phyloP scores from a whole-genome alignment of 139 green algal genomes.

The Chloropicon primus region DNA sequence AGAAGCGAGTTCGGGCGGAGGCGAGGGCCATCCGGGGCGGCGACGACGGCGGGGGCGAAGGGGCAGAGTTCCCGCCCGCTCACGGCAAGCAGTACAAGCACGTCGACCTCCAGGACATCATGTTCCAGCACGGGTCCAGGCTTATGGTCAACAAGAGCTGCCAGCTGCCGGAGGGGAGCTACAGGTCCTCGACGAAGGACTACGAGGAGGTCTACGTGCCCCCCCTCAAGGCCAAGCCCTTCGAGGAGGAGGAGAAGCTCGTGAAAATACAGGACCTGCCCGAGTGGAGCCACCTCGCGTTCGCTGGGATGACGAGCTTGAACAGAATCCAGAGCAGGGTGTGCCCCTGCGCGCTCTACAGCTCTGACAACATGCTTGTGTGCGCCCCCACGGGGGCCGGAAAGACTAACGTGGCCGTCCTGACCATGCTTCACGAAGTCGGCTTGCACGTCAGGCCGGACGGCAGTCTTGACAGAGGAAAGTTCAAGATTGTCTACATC shows the following conservation, averaged over 20 bases:
- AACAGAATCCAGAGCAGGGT: conserved; percentile 80
- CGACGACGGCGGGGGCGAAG: conserved; percentile 12
- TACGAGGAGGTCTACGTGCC: conserved; percentile 97
- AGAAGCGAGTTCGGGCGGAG: conserved; percentile 81
- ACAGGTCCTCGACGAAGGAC: conserved; percentile 65
- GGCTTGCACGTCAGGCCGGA: conserved; percentile 58
- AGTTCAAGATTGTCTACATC: conserved; percentile 97
- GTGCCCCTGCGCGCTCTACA: conserved; percentile 51
- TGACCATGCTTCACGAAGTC: conserved; percentile 84
- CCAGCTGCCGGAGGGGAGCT: conserved; percentile 61
- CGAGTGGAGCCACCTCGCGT: conserved; percentile 78
- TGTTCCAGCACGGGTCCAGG: conserved; percentile 60
- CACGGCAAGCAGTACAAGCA: conserved; percentile 14
- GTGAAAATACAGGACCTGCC: conserved; percentile 66
- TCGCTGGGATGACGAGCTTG: conserved; percentile 72
- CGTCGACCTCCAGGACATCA: conserved; percentile 75
- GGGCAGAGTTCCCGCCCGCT: conserved; percentile 15
- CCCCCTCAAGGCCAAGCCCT: conserved; percentile 82
- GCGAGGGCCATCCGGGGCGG: conserved; percentile 52
- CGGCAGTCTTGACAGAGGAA: conserved; percentile 62
- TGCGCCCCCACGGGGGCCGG: conserved; percentile 75
- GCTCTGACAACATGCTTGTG: conserved; percentile 87
- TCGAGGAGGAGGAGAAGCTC: conserved; percentile 37
- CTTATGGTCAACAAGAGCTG: conserved; percentile 82
- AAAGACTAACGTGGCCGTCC: conserved; percentile 98